Percentiles rank a stretch among this genome's conserved stretches.
Conservation (phyloP, 2,329 filamentous ascomycete species). For the Penicillium concentricum region DNA sequence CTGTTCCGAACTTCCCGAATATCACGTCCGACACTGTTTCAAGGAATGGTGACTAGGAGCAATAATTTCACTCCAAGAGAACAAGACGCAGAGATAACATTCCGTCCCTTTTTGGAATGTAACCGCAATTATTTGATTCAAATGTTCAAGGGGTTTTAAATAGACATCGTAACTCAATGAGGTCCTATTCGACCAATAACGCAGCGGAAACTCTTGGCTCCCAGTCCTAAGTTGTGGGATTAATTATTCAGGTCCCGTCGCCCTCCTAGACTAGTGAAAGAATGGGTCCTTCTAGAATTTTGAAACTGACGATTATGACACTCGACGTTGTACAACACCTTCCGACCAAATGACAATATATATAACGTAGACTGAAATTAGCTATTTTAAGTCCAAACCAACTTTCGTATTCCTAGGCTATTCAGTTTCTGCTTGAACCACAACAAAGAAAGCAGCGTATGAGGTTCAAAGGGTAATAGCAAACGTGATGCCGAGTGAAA, state of each 20-base stretch:
- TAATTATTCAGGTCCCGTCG: neutral
- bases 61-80: too few relatives aligned
- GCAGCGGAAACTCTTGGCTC: neutral
- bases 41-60: neutral
- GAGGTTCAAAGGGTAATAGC: too few relatives aligned
- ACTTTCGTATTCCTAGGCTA: neutral
- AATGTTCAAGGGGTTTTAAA: neutral
- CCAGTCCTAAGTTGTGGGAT: neutral
- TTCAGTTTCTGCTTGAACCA: neutral
- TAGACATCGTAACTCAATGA: neutral
- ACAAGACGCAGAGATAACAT: neutral
- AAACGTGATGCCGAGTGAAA: neutral
- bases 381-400: neutral
- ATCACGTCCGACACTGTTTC: neutral
- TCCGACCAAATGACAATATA: neutral
- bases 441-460: neutral
- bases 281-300: slow-evolving; percentile 3
- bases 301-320: neutral
- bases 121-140: too few relatives aligned
- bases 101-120: neutral
- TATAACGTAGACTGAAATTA: neutral
- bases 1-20: neutral
- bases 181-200: neutral
- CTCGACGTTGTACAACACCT: neutral
- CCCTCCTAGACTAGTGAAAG: neutral